These are phyloP conservation scores for Sclerotinia subarctica DNA, from an alignment of 2,329 filamentous ascomycete genomes.

Conservation along the genomic window DNA sequence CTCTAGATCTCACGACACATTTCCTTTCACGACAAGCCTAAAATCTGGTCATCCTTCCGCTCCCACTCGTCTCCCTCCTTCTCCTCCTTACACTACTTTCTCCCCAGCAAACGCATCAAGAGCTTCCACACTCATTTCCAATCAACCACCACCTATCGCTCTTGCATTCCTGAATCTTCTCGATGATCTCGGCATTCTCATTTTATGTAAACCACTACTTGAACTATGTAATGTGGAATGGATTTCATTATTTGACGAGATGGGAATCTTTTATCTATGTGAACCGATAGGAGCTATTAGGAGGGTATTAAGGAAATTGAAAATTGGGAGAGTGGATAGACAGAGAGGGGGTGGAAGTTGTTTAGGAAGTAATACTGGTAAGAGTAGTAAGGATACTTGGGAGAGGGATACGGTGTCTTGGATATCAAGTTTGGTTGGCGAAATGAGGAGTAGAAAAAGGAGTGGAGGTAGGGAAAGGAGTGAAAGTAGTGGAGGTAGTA, in stretches of 20 bases:
- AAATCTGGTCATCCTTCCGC: background rate
- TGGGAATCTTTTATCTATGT: constrained; percentile 24
- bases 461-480: background rate
- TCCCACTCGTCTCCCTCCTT: background rate
- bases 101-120: background rate
- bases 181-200: constrained; percentile 32
- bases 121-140: constrained; percentile 1
- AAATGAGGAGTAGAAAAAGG: background rate
- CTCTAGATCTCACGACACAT: background rate
- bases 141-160: background rate
- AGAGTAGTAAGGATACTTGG: background rate
- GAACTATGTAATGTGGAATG: constrained; percentile 23
- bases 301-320: background rate
- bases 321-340: background rate
- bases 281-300: background rate
- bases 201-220: constrained; percentile 27
- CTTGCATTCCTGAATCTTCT: constrained; percentile 27
- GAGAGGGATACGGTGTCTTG: background rate
- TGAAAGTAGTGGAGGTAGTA: too few relatives aligned
- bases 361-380: background rate
- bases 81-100: background rate
- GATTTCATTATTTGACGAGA: constrained; percentile 30
- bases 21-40: background rate
- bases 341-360: background rate
- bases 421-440: background rate